Evolutionary conservation across 768 basidiomycete genomes (phyloP), one percentile per base, ranked within the genome.

Genomic region (Hericium alpestre): DNA sequence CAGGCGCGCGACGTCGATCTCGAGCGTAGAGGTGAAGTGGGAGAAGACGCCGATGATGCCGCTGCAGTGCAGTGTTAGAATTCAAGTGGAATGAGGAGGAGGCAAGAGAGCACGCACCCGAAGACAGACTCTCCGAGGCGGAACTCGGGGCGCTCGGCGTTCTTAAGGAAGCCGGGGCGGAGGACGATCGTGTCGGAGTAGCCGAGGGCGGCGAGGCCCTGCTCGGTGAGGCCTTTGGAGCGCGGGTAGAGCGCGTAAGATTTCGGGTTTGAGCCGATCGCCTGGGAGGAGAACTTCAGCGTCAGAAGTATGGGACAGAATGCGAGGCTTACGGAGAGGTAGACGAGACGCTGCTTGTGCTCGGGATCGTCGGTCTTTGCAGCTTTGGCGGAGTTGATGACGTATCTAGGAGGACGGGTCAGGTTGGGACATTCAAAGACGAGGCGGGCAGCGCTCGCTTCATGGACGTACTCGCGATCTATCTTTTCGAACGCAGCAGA

Each of bases 211-310:
- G 86, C 83, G 16, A 91, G 72, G 0, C 70, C 84, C 43, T 78
- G 71, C 67, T 90, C 89, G 0, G 88, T 90, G 20, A 82, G 70
- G n/a, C 86, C 89, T 69, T 90, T 90, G 62, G 79, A 81, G 82
- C 64, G 79, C 1, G 71, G 38, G 58, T 87, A 87, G 15, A 86
- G 68, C 62, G 84, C 76, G 0, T 56, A 59, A 4, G 84, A 80
- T 0, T 67, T 70, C 0, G 79, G 54, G 63, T 79, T 70, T 7
- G 37, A 22, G 86, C 81, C 11, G 77, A 77, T 0, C 43, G 43
- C 37, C 23, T 37, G 1, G n/a, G 18, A 18, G 9, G 3, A n/a
- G 38, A 16, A n/a, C 12, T 61, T n/a, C 23, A 23, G 23, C 23
- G 23, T 23, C 23, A 23, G 4, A 23, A 23, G 23, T 23, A 23